Base-by-base conservation (phyloP, 2,329 filamentous ascomycete species). In the Xylaria sp. region DNA sequence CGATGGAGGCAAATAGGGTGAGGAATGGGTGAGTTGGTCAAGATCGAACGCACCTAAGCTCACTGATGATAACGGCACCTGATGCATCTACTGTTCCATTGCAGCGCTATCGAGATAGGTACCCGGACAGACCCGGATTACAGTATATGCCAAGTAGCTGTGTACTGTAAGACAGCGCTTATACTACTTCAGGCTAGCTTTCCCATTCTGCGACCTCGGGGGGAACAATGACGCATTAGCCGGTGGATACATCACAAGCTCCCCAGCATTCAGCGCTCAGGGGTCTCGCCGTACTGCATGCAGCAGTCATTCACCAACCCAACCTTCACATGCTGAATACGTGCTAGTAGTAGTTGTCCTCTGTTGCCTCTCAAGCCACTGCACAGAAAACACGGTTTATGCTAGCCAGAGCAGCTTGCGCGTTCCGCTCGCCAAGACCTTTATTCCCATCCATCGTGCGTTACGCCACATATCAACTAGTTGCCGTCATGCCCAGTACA, bases 261-360 rank as follows among this genome's bases (percentile, higher is more conserved):
- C 62, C 63, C 34, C 34, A 37, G 34, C 34, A 37, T 37, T 37
- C 62, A 60, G 44, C 66, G 46, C 64, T 71, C 69, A 69, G 69
- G 66, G 69, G 66, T 60, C n/a, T 52, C 58, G 32, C 28, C 32
- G 34, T n/a, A n/a, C 4, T 56, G 23, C 18, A 5, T 28, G n/a
- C n/a, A n/a, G n/a, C 15, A 18, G 25, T 34, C 15, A 10, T 8
- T 20, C 20, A 28, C 15, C 39, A 12, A 59, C 32, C 39, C 51
- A 41, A 48, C 62, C 73, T 60, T 75, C 74, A 75, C 72, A 74
- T 75, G 71, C 68, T 57, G 71, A 62, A 32, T 20, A 20, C 65
- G 18, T 56, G 34, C 34, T 37, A 37, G 34, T 10, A 39, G 15
- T 18, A n/a, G 20, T 28, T 20, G 12, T 67, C 65, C 63, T 25